These are phyloP conservation scores for Cordyceps militaris DNA, from an alignment of 2,329 filamentous ascomycete genomes.

Conservation along the genomic window DNA sequence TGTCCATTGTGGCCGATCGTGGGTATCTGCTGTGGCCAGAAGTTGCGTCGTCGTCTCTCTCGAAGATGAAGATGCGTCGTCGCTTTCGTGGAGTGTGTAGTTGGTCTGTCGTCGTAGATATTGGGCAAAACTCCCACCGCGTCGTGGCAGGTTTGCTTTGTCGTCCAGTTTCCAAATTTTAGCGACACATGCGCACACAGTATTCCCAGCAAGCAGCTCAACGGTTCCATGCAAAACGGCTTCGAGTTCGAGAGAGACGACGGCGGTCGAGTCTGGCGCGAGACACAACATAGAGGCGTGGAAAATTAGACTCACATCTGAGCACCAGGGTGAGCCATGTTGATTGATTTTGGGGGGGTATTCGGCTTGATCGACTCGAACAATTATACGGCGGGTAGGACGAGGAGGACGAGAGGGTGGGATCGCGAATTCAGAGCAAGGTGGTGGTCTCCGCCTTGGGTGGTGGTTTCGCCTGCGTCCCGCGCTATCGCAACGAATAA, in stretches of 20 bases:
- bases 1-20: not conserved
- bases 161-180: not conserved
- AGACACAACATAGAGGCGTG: not conserved
- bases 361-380: slow-evolving; percentile 4
- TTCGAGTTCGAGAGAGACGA: slow-evolving; percentile 1
- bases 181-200: not conserved
- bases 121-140: not conserved
- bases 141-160: not conserved
- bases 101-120: not conserved
- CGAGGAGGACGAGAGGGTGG: slow-evolving; percentile 5
- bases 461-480: slow-evolving; percentile 8
- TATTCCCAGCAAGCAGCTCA: not conserved
- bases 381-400: not conserved
- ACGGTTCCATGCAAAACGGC: not conserved
- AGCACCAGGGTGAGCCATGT: slow-evolving; percentile 54
- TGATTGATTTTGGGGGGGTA: slow-evolving; percentile 31
- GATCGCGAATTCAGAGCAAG: slow-evolving; percentile 11
- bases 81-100: not conserved
- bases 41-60: not conserved
- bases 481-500: slow-evolving; percentile 13
- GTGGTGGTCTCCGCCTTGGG: slow-evolving; percentile 10
- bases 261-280: not conserved
- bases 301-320: slow-evolving; percentile 50
- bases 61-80: not conserved
- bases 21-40: not conserved